Evolutionary conservation across 1,139 yeast species (phyloP).

Genomic region (Sugiyamaella neomexicana): DNA sequence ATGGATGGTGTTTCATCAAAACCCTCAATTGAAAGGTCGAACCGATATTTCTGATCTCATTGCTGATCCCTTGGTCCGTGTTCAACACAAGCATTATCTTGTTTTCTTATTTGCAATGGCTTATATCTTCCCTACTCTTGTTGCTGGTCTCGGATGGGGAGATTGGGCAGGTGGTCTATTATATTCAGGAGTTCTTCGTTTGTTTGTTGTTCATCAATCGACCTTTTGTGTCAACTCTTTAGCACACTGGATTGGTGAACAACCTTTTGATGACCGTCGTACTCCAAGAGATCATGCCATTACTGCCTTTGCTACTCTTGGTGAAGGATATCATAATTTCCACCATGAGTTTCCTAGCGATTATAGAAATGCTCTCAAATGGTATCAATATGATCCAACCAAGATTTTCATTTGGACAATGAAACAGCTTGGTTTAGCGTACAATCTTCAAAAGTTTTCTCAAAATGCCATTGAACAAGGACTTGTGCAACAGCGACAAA

Average conservation of each 20-base stretch:
- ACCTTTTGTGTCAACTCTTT: constrained; percentile 98
- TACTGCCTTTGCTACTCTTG: constrained; percentile 93
- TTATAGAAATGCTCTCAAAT: constrained; percentile 94
- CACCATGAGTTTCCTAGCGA: constrained; percentile 99
- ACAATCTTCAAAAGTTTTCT: constrained; percentile 87
- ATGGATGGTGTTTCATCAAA: constrained; percentile 93
- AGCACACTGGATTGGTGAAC: constrained; percentile 98
- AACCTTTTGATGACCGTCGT: constrained; percentile 96
- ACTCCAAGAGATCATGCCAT: constrained; percentile 95
- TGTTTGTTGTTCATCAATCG: constrained; percentile 89
- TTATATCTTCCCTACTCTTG: constrained; percentile 67
- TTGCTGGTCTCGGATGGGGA: constrained; percentile 81
- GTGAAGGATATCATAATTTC: constrained; percentile 99
- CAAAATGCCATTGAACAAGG: constrained; percentile 97
- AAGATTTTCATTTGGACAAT: constrained; percentile 70
- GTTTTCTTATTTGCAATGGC: constrained; percentile 65
- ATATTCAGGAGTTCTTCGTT: constrained; percentile 85
- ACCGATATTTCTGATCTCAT: constrained; percentile 93
- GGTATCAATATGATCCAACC: constrained; percentile 99
- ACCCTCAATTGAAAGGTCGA: constrained; percentile 92
- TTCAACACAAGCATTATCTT: constrained; percentile 92
- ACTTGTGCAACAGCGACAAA: constrained; percentile 91
- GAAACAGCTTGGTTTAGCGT: constrained; percentile 82
- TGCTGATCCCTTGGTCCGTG: constrained; percentile 84
- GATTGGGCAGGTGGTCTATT: constrained; percentile 92